These are phyloP conservation scores for Mortierella antarctica DNA, from an alignment of 192 early-diverging fungal genomes.

Conservation along the genomic window DNA sequence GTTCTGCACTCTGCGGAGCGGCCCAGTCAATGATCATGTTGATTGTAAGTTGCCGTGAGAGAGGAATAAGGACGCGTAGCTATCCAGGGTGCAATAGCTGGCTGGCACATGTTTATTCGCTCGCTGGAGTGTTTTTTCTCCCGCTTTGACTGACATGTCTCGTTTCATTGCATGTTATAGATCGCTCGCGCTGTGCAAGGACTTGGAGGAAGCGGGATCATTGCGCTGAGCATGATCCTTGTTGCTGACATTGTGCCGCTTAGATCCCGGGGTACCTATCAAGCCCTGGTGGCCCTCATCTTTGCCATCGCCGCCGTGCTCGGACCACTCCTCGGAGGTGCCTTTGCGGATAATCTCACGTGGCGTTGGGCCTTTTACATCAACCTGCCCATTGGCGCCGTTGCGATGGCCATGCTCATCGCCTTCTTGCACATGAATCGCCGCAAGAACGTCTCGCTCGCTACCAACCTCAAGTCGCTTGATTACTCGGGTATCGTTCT, in stretches of 20 bases:
- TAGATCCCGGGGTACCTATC: slow-evolving; percentile 76
- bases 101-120: not conserved
- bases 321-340: slow-evolving; percentile 84
- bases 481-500: slow-evolving; percentile 39
- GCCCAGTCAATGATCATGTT: slow-evolving; percentile 62
- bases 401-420: slow-evolving; percentile 25
- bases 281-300: slow-evolving; percentile 76
- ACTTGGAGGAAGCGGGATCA: slow-evolving; percentile 67
- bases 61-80: not conserved
- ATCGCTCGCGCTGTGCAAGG: slow-evolving; percentile 65
- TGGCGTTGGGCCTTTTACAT: slow-evolving; percentile 88
- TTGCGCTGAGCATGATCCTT: slow-evolving; percentile 68
- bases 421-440: slow-evolving; percentile 53
- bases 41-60: slow-evolving; percentile 50
- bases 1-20: slow-evolving; percentile 75
- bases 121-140: not conserved
- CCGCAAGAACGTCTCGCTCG: slow-evolving; percentile 45
- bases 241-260: slow-evolving; percentile 70
- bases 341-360: slow-evolving; percentile 73
- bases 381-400: slow-evolving; percentile 80
- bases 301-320: slow-evolving; percentile 79
- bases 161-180: not conserved
- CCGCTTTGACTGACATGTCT: not conserved
- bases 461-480: slow-evolving; percentile 40
- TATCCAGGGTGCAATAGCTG: not conserved